Percentiles rank a stretch among this genome's conserved stretches.
Conservation (phyloP, 768 basidiomycete species). For the Pholiota molesta region DNA sequence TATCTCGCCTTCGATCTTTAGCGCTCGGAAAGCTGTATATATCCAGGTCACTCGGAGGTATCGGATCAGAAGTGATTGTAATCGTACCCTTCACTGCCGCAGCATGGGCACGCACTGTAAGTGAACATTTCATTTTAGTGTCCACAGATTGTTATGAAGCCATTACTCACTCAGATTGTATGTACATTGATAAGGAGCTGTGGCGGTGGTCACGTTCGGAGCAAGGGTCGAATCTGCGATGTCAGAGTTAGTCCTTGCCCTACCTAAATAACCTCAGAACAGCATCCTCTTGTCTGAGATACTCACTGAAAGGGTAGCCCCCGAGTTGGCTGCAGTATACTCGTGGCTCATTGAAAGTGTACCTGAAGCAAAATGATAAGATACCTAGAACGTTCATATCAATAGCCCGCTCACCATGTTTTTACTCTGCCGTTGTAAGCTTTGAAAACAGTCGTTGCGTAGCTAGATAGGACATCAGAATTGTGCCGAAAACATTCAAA, state of each 20-base stretch:
- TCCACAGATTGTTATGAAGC: not conserved
- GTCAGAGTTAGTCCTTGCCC: no score
- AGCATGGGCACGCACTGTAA: slow-evolving; percentile 48
- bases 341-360: slow-evolving; percentile 56
- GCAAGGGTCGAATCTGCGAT: slow-evolving; percentile 39
- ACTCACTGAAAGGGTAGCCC: slow-evolving; percentile 44
- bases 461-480: slow-evolving; percentile 28
- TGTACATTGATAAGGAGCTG: slow-evolving; percentile 46
- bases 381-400: not conserved
- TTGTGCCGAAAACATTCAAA: not conserved
- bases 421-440: slow-evolving; percentile 51
- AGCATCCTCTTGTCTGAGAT: not conserved
- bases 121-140: not conserved
- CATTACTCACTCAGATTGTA: slow-evolving; percentile 43
- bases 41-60: not conserved
- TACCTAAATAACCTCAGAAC: not conserved
- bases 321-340: slow-evolving; percentile 42
- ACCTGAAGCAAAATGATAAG: slow-evolving; percentile 30
- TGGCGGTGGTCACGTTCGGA: slow-evolving; percentile 43
- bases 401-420: slow-evolving; percentile 38
- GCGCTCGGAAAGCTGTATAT: slow-evolving; percentile 41
- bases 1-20: slow-evolving; percentile 56
- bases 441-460: slow-evolving; percentile 51
- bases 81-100: slow-evolving; percentile 48
- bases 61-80: not conserved